Percentiles rank a stretch among this genome's conserved stretches.
phyloP scores from a whole-genome alignment of 257 asterid species.

The Datura wrightii region DNA sequence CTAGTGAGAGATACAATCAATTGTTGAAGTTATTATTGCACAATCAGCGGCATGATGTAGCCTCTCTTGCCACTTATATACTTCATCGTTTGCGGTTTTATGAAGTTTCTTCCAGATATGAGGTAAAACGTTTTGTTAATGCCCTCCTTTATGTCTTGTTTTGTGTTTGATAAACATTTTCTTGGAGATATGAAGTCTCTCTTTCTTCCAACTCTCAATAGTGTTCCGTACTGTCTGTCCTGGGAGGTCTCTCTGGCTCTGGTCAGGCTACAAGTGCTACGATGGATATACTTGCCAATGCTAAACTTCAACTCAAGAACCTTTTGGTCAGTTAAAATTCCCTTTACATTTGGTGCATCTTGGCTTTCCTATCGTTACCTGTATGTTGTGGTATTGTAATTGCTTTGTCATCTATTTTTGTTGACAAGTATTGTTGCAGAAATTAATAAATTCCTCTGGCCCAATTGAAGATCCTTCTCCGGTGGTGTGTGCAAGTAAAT shows the following conservation, averaged over 20 bases:
- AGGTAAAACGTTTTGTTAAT: slow-evolving; percentile 58
- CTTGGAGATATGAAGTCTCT: neutral
- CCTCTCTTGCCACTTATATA: slow-evolving; percentile 77
- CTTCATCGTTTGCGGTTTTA: slow-evolving; percentile 87
- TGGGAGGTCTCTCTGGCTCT: slow-evolving; percentile 63
- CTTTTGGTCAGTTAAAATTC: slow-evolving; percentile 65
- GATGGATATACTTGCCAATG: slow-evolving; percentile 69
- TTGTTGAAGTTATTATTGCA: slow-evolving; percentile 83
- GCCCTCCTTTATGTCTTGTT: neutral
- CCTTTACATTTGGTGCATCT: slow-evolving; percentile 27
- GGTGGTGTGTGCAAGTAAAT: slow-evolving; percentile 64
- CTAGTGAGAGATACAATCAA: slow-evolving; percentile 86
- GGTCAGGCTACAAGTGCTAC: slow-evolving; percentile 55
- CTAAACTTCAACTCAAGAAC: slow-evolving; percentile 74
- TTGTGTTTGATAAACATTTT: neutral
- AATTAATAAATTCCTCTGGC: slow-evolving; percentile 57
- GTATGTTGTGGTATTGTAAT: neutral
- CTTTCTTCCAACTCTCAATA: slow-evolving; percentile 43
- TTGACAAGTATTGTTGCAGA: slow-evolving; percentile 61
- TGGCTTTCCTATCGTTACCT: neutral
- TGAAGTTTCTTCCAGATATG: slow-evolving; percentile 94
- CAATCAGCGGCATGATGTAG: slow-evolving; percentile 86
- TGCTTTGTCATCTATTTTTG: slow-evolving; percentile 22
- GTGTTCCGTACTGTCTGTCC: slow-evolving; percentile 69
- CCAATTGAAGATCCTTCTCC: slow-evolving; percentile 94